phyloP scores from a whole-genome alignment of 2,329 filamentous ascomycete species.

The Penicillium occitanis region DNA sequence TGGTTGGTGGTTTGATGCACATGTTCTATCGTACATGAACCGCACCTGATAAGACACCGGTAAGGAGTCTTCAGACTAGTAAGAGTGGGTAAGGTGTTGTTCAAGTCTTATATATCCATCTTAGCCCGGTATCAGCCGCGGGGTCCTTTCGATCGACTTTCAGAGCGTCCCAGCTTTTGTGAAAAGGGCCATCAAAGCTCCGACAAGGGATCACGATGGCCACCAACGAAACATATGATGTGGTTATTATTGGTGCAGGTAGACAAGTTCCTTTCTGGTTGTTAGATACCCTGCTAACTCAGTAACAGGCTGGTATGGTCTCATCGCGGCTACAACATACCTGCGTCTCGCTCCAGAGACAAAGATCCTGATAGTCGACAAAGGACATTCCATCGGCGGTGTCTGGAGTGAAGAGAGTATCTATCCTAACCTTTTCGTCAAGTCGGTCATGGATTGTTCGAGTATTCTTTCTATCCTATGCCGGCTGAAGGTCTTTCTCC shows the following conservation, averaged over 20 bases:
- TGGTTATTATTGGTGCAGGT: conserved; percentile 7
- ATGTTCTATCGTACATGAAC: conserved; percentile 1
- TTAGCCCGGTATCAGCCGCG: not conserved
- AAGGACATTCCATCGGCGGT: not conserved
- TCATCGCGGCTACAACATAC: conserved; percentile 6
- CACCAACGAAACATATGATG: not conserved
- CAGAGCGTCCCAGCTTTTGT: not conserved
- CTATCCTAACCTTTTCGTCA: conserved; percentile 9
- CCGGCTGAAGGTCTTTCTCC: not conserved
- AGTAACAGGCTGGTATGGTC: not conserved
- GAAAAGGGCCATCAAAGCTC: not conserved
- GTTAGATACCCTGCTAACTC: not conserved
- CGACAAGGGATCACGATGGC: not conserved
- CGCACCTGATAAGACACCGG: not conserved
- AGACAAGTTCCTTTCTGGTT: not conserved
- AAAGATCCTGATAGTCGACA: conserved; percentile 4
- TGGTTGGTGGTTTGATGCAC: not conserved
- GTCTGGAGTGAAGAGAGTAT: conserved; percentile 8
- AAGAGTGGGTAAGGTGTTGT: not conserved
- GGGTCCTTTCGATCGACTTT: not conserved
- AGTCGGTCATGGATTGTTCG: conserved; percentile 6
- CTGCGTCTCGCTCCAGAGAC: not conserved
- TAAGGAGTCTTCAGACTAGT: not conserved
- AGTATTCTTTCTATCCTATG: conserved; percentile 11
- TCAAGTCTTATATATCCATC: not conserved